phyloP scores from a whole-genome alignment of 768 basidiomycete genomes.

The Dendrothele bispora region DNA sequence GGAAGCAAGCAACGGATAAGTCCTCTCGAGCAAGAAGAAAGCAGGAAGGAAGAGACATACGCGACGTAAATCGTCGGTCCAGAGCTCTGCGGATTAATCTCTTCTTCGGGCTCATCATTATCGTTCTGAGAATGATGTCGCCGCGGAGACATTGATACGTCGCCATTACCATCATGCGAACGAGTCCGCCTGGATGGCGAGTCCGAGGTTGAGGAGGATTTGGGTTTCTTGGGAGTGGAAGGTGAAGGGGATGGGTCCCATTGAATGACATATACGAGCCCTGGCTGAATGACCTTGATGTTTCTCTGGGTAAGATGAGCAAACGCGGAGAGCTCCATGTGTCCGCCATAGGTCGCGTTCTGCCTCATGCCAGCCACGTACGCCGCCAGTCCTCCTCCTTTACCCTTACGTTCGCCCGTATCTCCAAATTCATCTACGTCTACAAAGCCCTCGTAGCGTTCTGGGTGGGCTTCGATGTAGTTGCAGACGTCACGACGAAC shows the following conservation, averaged over 20 bases:
- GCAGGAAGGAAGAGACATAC: slow-evolving; percentile 47
- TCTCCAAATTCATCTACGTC: slow-evolving; percentile 44
- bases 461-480: slow-evolving; percentile 69
- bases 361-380: slow-evolving; percentile 10
- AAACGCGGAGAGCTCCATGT: slow-evolving; percentile 92
- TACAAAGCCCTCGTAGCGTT: slow-evolving; percentile 83
- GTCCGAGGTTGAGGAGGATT: slow-evolving; percentile 16
- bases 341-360: slow-evolving; percentile 82
- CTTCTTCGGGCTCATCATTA: slow-evolving; percentile 15
- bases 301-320: slow-evolving; percentile 75
- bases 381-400: slow-evolving; percentile 1
- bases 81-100: neutral
- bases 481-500: slow-evolving; percentile 79
- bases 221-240: slow-evolving; percentile 12
- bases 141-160: slow-evolving; percentile 11
- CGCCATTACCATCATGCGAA: slow-evolving; percentile 22
- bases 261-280: slow-evolving; percentile 87
- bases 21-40: slow-evolving; percentile 4
- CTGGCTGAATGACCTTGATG: slow-evolving; percentile 92
- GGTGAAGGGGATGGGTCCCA: slow-evolving; percentile 48
- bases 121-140: slow-evolving; percentile 16
- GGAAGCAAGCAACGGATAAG: slow-evolving; percentile 1
- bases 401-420: slow-evolving; percentile 7
- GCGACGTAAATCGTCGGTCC: slow-evolving; percentile 75
- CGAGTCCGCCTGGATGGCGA: slow-evolving; percentile 14